These are phyloP conservation scores for Colletotrichum sublineola DNA, from an alignment of 2,329 filamentous ascomycete genomes.

Conservation along the genomic window DNA sequence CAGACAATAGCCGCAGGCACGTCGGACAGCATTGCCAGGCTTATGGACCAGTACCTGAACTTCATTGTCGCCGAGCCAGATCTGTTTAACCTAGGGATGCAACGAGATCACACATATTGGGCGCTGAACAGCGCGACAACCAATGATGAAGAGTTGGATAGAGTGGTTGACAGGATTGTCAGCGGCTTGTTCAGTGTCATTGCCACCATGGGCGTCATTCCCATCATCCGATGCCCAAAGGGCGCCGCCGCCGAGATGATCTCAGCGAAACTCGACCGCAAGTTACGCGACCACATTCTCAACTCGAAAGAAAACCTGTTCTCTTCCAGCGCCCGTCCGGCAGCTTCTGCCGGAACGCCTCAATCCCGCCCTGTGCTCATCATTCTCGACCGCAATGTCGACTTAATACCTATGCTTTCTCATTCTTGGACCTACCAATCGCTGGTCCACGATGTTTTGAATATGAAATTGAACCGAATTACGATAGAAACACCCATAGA, in stretches of 20 bases:
- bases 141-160: conserved; percentile 89
- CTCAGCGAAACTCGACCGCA: conserved; percentile 92
- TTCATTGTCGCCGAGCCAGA: conserved; percentile 97
- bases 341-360: conserved; percentile 70
- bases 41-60: conserved; percentile 97
- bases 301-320: conserved; percentile 99
- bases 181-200: conserved; percentile 97
- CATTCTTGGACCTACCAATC: conserved; percentile 90
- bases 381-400: conserved; percentile 94
- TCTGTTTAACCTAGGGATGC: conserved; percentile 93
- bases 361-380: conserved; percentile 89
- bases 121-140: conserved; percentile 95
- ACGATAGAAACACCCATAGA: conserved; percentile 89
- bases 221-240: conserved; percentile 94
- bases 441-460: conserved; percentile 76
- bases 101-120: conserved; percentile 86
- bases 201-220: conserved; percentile 98
- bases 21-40: conserved; percentile 89
- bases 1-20: conserved; percentile 88
- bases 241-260: conserved; percentile 95
- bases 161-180: conserved; percentile 90
- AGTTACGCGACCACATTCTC: conserved; percentile 94
- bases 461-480: conserved; percentile 84
- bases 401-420: conserved; percentile 97
- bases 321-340: conserved; percentile 72